Percentiles rank a stretch among this genome's conserved stretches.
Evolutionary conservation across 2,329 filamentous ascomycete species (phyloP).

Genomic region (Aspergillus fumigatus): DNA sequence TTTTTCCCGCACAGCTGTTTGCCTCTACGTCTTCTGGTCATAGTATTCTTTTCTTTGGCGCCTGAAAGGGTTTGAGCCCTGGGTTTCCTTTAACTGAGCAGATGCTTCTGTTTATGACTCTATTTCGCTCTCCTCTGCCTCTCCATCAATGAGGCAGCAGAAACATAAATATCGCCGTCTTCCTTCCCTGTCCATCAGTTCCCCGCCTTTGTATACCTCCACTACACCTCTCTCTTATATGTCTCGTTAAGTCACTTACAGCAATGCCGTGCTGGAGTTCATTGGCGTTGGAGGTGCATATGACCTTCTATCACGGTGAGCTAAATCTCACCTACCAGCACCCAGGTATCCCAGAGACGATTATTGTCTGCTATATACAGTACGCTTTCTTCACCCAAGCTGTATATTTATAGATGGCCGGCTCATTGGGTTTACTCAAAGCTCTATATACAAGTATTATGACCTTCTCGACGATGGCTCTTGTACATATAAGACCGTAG

Average conservation of each 20-base stretch:
- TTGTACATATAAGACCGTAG: neutral
- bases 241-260: neutral
- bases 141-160: neutral
- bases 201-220: neutral
- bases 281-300: neutral
- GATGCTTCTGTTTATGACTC: neutral
- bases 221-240: neutral
- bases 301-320: conserved; percentile 19
- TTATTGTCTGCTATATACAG: neutral
- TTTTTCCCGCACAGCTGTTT: too few relatives aligned
- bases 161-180: neutral
- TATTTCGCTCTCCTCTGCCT: neutral
- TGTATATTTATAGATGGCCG: too few relatives aligned
- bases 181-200: neutral
- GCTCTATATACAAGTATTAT: neutral
- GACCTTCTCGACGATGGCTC: neutral
- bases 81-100: neutral
- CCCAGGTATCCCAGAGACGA: too few relatives aligned
- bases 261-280: neutral
- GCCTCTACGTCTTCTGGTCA: neutral
- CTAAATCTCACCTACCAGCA: too few relatives aligned
- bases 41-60: neutral
- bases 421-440: neutral
- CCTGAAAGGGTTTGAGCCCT: neutral
- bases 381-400: neutral